phyloP scores from a whole-genome alignment of 768 basidiomycete species.

The Boletus rubroflammeus region DNA sequence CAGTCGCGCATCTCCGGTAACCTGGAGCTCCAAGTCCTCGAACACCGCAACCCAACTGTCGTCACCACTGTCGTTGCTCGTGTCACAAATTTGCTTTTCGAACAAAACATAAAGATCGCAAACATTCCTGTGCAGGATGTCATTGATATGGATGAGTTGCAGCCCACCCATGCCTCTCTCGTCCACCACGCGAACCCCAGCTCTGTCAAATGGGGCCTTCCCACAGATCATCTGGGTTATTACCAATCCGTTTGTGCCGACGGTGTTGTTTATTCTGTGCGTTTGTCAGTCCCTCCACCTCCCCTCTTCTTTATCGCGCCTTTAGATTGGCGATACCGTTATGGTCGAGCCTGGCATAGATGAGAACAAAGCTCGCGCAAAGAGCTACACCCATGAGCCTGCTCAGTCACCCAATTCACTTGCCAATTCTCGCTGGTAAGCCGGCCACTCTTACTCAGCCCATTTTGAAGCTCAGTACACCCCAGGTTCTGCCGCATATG shows the following conservation, averaged over 20 bases:
- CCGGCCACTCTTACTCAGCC: background rate
- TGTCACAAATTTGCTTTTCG: constrained; percentile 46
- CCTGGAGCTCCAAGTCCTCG: constrained; percentile 34
- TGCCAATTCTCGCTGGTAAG: constrained; percentile 60
- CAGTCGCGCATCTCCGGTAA: constrained; percentile 11
- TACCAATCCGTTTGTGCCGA: constrained; percentile 54
- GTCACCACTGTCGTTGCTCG: constrained; percentile 47
- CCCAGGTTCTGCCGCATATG: constrained; percentile 70
- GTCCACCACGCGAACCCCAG: constrained; percentile 32
- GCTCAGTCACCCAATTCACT: constrained; percentile 52
- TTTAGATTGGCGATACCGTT: constrained; percentile 60
- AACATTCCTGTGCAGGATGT: constrained; percentile 32
- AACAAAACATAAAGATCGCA: constrained; percentile 40
- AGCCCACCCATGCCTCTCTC: constrained; percentile 9
- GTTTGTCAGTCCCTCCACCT: constrained; percentile 12
- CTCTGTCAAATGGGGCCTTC: constrained; percentile 34
- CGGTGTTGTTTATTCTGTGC: constrained; percentile 52
- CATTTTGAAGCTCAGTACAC: background rate
- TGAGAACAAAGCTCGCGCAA: constrained; percentile 37
- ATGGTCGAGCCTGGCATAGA: constrained; percentile 61
- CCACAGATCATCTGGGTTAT: constrained; percentile 25
- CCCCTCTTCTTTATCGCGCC: constrained; percentile 7
- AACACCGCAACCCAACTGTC: constrained; percentile 35
- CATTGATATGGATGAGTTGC: constrained; percentile 14
- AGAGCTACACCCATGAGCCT: constrained; percentile 36